Evolutionary conservation across 225 moss, liverwort and hornwort species (phyloP).

Genomic region (Physcomitrium patens): DNA sequence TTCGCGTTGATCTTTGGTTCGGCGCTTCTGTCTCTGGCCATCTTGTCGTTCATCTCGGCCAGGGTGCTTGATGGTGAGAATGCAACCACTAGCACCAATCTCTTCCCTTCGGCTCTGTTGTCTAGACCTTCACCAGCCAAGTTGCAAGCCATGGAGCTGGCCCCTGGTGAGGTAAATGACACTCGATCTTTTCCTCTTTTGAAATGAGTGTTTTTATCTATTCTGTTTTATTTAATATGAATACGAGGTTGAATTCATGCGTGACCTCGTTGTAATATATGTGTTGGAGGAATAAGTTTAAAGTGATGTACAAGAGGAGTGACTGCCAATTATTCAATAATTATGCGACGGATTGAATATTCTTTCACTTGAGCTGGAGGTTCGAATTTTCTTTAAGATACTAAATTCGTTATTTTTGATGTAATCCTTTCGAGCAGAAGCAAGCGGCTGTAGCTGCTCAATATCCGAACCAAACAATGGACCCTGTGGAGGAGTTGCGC

Average conservation of each 20-base stretch:
- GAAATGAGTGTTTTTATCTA: too few relatives aligned
- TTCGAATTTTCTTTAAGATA: neutral
- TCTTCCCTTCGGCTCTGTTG: slow-evolving; percentile 30
- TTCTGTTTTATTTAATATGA: too few relatives aligned
- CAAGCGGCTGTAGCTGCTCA: slow-evolving; percentile 20
- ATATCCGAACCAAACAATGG: slow-evolving; percentile 30
- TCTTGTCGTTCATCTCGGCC: slow-evolving; percentile 40
- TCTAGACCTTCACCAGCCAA: slow-evolving; percentile 27
- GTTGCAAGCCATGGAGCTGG: slow-evolving; percentile 24
- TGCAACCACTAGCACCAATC: slow-evolving; percentile 23
- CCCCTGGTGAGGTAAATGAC: slow-evolving; percentile 24
- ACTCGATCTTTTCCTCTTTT: too few relatives aligned
- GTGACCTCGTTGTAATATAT: too few relatives aligned
- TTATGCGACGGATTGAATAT: too few relatives aligned
- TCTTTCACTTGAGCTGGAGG: neutral
- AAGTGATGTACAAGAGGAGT: too few relatives aligned
- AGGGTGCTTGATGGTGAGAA: slow-evolving; percentile 36
- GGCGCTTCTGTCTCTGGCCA: slow-evolving; percentile 40
- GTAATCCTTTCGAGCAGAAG: slow-evolving; percentile 33
- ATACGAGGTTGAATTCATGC: too few relatives aligned
- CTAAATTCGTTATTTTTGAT: neutral
- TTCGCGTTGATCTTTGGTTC: slow-evolving; percentile 40
- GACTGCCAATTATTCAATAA: too few relatives aligned
- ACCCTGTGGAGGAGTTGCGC: slow-evolving; percentile 40
- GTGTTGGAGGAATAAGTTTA: too few relatives aligned